These are phyloP conservation scores for Aspergillus incahuasiensis DNA, from an alignment of 495 filamentous ascomycete species.

Conservation along the genomic window DNA sequence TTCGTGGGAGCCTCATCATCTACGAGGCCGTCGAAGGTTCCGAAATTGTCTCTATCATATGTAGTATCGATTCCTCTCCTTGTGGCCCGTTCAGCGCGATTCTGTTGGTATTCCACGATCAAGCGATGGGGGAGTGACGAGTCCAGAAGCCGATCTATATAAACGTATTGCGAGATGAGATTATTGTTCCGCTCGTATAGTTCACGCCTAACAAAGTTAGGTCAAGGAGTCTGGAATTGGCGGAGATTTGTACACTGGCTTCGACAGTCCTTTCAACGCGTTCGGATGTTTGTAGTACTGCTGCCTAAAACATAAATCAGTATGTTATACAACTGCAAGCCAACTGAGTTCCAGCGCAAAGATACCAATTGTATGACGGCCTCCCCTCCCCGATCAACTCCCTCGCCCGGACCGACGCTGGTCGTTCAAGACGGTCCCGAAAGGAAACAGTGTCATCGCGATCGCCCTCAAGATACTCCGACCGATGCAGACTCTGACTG, in stretches of 20 bases:
- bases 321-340: neutral
- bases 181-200: slow-evolving; percentile 84
- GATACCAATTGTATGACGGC: slow-evolving; percentile 35
- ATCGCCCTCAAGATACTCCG: slow-evolving; percentile 18
- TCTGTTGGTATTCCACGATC: slow-evolving; percentile 71
- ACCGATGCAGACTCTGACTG: slow-evolving; percentile 9
- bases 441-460: slow-evolving; percentile 14
- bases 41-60: slow-evolving; percentile 3
- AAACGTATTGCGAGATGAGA: slow-evolving; percentile 80
- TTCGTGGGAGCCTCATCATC: slow-evolving; percentile 26
- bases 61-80: slow-evolving; percentile 10
- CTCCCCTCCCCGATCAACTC: slow-evolving; percentile 34
- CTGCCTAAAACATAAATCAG: slow-evolving; percentile 20
- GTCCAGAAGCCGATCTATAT: slow-evolving; percentile 86
- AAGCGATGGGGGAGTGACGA: slow-evolving; percentile 81
- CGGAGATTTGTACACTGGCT: slow-evolving; percentile 24
- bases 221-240: neutral
- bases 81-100: slow-evolving; percentile 21
- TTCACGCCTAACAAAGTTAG: slow-evolving; percentile 42
- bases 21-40: slow-evolving; percentile 11
- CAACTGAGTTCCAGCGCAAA: neutral
- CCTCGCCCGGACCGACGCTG: slow-evolving; percentile 12
- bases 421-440: slow-evolving; percentile 17
- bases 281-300: slow-evolving; percentile 30
- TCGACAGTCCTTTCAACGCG: slow-evolving; percentile 24